These are phyloP conservation scores for Mercurialis annua DNA, from an alignment of 345 rosid genomes.

Conservation along the genomic window DNA sequence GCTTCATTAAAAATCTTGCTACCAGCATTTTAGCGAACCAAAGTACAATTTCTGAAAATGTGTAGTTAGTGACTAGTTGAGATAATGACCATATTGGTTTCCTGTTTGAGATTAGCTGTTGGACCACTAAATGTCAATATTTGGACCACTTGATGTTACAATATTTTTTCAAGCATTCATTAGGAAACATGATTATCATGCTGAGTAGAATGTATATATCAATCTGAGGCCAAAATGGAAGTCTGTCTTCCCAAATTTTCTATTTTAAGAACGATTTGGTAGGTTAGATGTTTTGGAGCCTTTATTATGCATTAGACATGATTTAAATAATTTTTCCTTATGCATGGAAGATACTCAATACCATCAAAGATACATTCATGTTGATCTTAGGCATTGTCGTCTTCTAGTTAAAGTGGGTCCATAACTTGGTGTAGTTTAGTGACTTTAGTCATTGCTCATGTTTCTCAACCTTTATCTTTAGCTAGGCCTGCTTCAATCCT, in stretches of 20 bases:
- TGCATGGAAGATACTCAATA: background rate
- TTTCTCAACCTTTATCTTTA: background rate
- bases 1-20: background rate
- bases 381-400: background rate
- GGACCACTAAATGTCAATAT: background rate
- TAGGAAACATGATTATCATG: background rate
- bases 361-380: background rate
- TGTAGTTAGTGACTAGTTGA: background rate
- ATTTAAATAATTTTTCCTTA: background rate
- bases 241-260: background rate
- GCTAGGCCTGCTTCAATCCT: background rate
- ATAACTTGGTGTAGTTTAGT: background rate
- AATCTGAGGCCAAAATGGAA: background rate
- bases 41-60: background rate
- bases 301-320: background rate
- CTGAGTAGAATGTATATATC: background rate
- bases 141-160: background rate
- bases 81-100: background rate
- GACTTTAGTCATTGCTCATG: no score
- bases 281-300: background rate
- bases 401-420: background rate
- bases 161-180: background rate
- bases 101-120: background rate
- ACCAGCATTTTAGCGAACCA: background rate
- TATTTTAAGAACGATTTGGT: background rate